A percentile compares a stretch with the other conserved stretches of the same genome.
phyloP scores from a whole-genome alignment of 768 basidiomycete species.

The Suillus alpinus region DNA sequence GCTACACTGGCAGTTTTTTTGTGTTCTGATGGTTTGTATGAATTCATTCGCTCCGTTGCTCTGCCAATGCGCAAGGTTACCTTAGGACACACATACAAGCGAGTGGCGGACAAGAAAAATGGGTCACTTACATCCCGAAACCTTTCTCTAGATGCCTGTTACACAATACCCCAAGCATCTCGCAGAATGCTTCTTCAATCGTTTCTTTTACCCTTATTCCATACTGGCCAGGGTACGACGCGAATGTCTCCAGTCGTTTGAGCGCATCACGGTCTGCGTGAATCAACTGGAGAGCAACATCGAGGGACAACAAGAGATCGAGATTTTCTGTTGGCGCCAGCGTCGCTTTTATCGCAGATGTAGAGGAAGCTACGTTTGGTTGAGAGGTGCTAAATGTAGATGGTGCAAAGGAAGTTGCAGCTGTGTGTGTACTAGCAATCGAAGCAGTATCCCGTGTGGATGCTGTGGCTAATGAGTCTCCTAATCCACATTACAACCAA shows the following conservation, averaged over 20 bases:
- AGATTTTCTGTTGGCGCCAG: slow-evolving; percentile 42
- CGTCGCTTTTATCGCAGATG: not conserved
- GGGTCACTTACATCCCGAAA: slow-evolving; percentile 62
- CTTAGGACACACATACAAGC: not conserved
- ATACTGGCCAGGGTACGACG: slow-evolving; percentile 81
- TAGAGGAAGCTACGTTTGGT: not conserved
- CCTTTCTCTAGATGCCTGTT: slow-evolving; percentile 80
- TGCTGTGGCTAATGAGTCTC: slow-evolving; percentile 12
- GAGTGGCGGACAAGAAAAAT: not conserved
- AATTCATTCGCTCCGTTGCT: slow-evolving; percentile 84
- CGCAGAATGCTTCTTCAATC: slow-evolving; percentile 89
- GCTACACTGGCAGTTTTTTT: slow-evolving; percentile 81
- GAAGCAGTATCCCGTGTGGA: slow-evolving; percentile 1
- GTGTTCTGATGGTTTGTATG: slow-evolving; percentile 88
- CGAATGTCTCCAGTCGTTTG: slow-evolving; percentile 90
- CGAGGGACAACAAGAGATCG: slow-evolving; percentile 88
- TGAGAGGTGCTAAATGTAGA: not conserved
- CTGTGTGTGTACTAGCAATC: not conserved
- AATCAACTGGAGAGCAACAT: slow-evolving; percentile 87
- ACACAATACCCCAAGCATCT: slow-evolving; percentile 74
- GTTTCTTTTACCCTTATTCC: slow-evolving; percentile 88
- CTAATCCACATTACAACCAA: slow-evolving; percentile 7
- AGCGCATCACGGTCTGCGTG: slow-evolving; percentile 89
- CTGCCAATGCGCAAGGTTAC: slow-evolving; percentile 35
- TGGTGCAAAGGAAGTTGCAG: not conserved